Percentiles rank a stretch among this genome's conserved stretches.
These are phyloP conservation scores for Rhizopogon sp. DNA, from an alignment of 768 basidiomycete species.

Conservation along the genomic window DNA sequence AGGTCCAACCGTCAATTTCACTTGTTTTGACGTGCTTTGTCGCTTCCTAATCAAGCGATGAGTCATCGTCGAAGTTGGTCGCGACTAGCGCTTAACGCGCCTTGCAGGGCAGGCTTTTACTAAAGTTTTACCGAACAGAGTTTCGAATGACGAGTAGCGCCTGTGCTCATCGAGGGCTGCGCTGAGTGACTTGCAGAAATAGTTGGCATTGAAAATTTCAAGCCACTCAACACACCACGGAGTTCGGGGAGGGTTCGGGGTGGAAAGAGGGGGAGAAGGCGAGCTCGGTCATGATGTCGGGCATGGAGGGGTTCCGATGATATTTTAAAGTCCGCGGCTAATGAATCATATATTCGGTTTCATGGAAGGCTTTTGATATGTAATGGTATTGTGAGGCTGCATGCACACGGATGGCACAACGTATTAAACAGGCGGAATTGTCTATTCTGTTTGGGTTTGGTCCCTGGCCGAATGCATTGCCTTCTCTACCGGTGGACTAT, in stretches of 20 bases:
- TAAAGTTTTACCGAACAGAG: too few relatives aligned
- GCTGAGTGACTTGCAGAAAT: too few relatives aligned
- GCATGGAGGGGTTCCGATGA: not conserved
- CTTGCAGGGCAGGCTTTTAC: too few relatives aligned
- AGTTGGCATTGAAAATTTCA: not conserved
- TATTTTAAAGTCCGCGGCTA: not conserved
- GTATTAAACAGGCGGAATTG: not conserved
- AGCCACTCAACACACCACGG: not conserved
- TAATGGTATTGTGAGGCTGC: not conserved
- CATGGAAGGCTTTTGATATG: not conserved
- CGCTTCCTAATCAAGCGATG: not conserved
- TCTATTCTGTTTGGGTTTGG: not conserved
- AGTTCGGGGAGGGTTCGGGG: not conserved
- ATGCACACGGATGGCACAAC: not conserved
- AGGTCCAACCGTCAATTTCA: not conserved
- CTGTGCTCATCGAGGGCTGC: too few relatives aligned
- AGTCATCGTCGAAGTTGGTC: not conserved
- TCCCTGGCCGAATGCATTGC: not conserved
- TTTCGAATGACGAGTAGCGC: not conserved
- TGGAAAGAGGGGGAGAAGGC: not conserved
- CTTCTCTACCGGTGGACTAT: not conserved
- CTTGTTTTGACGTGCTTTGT: not conserved
- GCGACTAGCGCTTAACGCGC: too few relatives aligned
- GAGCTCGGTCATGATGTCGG: not conserved
- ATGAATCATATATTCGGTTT: not conserved